Evolutionary conservation across 2,329 filamentous ascomycete genomes (phyloP).

Genomic region (Botrytis fragariae): DNA sequence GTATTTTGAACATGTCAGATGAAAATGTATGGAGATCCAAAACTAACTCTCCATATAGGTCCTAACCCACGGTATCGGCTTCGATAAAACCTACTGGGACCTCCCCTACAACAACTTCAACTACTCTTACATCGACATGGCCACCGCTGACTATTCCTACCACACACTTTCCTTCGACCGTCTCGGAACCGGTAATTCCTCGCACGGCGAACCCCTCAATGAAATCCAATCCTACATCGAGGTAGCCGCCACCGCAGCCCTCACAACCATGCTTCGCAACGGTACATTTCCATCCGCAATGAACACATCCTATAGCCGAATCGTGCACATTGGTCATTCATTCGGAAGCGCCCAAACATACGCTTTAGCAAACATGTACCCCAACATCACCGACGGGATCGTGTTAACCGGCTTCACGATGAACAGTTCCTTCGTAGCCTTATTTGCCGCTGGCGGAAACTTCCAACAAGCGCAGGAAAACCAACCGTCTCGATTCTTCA

Average conservation of each 20-base stretch:
- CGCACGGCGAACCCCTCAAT: slow-evolving; percentile 23
- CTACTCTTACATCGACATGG: slow-evolving; percentile 17
- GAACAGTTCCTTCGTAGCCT: background rate
- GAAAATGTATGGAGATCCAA: background rate
- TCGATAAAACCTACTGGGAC: slow-evolving; percentile 26
- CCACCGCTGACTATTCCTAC: slow-evolving; percentile 15
- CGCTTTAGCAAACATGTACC: background rate
- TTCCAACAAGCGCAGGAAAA: slow-evolving; percentile 6
- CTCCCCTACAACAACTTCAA: slow-evolving; percentile 22
- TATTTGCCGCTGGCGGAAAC: background rate
- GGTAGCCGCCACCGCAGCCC: slow-evolving; percentile 14
- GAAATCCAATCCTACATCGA: slow-evolving; percentile 23
- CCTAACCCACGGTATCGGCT: slow-evolving; percentile 25
- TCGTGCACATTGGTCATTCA: background rate
- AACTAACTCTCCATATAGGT: background rate
- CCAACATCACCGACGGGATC: background rate
- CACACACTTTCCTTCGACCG: slow-evolving; percentile 27
- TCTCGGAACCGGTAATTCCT: slow-evolving; percentile 22
- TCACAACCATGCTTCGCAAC: slow-evolving; percentile 17
- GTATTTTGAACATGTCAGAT: background rate
- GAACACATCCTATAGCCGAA: background rate
- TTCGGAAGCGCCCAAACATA: background rate
- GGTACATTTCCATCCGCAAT: background rate
- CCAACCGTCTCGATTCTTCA: background rate
- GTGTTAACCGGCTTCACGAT: background rate